phyloP scores from a whole-genome alignment of 805 yeast species.

The Jamesozyma lodderae region DNA sequence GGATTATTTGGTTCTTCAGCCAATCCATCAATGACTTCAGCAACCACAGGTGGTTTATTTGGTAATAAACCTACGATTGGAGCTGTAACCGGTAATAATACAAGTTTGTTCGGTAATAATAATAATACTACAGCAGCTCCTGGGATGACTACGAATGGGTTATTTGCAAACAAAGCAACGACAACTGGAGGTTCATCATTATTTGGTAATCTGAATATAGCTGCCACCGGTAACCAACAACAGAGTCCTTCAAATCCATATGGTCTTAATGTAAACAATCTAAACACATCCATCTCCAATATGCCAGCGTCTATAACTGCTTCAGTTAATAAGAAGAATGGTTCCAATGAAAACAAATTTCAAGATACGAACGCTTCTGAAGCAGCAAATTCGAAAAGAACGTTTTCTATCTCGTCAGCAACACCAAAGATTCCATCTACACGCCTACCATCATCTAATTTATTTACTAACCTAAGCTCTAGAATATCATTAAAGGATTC shows the following conservation, averaged over 20 bases:
- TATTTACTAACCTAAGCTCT: slow-evolving; percentile 32
- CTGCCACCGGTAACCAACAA: neutral
- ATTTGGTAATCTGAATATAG: slow-evolving; percentile 4
- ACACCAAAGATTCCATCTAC: slow-evolving; percentile 16
- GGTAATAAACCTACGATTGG: too few species aligned
- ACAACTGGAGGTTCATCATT: slow-evolving; percentile 4
- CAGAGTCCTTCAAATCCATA: slow-evolving; percentile 19
- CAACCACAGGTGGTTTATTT: slow-evolving; percentile 7
- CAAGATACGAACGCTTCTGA: neutral
- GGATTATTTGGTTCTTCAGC: neutral
- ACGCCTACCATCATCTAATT: slow-evolving; percentile 17
- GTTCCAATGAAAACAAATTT: neutral
- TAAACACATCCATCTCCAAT: slow-evolving; percentile 25
- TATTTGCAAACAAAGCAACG: slow-evolving; percentile 8
- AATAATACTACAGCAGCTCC: slow-evolving; percentile 1
- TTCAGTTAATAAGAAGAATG: slow-evolving; percentile 16
- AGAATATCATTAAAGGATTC: slow-evolving; percentile 25
- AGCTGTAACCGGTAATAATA: neutral
- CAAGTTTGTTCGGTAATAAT: slow-evolving; percentile 4
- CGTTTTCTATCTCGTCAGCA: slow-evolving; percentile 15
- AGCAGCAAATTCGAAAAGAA: slow-evolving; percentile 6
- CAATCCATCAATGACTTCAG: neutral
- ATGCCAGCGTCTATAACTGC: slow-evolving; percentile 35
- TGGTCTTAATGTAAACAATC: slow-evolving; percentile 26
- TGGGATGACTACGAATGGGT: slow-evolving; percentile 4